Evolutionary conservation across 768 basidiomycete species (phyloP).

Genomic region (Boletus rex-veris): DNA sequence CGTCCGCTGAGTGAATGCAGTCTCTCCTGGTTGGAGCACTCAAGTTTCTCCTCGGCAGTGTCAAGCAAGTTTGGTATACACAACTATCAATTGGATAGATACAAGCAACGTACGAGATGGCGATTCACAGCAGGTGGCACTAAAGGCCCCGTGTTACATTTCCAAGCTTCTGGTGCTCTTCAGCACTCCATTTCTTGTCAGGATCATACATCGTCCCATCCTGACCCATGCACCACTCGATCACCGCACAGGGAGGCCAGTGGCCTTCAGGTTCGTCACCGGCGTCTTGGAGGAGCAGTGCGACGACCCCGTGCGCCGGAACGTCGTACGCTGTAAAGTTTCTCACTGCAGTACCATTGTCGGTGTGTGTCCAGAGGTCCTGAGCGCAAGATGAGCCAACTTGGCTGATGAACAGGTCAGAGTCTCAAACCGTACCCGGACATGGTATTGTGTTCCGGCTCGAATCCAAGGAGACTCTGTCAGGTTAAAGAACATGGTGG

Average conservation of each 20-base stretch:
- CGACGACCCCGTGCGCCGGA: constrained; percentile 67
- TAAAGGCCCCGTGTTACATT: too few species aligned
- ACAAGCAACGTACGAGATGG: not conserved
- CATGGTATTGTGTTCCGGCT: constrained; percentile 61
- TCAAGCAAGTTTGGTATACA: not conserved
- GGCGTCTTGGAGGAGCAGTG: constrained; percentile 59
- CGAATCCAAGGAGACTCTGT: constrained; percentile 71
- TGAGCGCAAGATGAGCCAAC: constrained; percentile 22
- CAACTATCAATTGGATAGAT: too few species aligned
- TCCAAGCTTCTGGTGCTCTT: not conserved
- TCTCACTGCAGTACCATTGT: constrained; percentile 63
- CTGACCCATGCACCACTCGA: constrained; percentile 56
- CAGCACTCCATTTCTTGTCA: constrained; percentile 25
- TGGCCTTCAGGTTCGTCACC: constrained; percentile 62
- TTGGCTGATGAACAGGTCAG: not conserved
- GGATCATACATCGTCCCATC: constrained; percentile 48
- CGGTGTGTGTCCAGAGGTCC: constrained; percentile 73
- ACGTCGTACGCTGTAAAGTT: constrained; percentile 52
- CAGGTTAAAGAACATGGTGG: constrained; percentile 58
- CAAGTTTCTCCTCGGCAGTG: not conserved
- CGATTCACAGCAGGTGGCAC: not conserved
- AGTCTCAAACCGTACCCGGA: constrained; percentile 44
- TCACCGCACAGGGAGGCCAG: constrained; percentile 53
- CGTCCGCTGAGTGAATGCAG: too few species aligned
- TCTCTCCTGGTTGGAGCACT: too few species aligned